Evolutionary conservation across 192 early-diverging fungal genomes (phyloP).

Genomic region (Backusella parvicylindrica): DNA sequence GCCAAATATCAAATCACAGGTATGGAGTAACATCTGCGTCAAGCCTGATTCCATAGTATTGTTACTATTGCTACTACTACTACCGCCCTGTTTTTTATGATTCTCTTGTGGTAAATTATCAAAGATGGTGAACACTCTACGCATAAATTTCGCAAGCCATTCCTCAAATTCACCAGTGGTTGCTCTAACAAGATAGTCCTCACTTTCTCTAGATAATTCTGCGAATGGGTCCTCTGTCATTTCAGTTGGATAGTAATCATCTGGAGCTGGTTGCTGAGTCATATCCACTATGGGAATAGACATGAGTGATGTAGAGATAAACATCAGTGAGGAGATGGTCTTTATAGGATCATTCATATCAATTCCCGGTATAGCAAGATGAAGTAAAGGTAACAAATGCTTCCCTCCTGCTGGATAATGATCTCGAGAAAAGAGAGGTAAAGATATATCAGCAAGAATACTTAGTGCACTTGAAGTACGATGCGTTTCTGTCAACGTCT

Average conservation of each 20-base stretch:
- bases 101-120: slow-evolving; percentile 73
- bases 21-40: slow-evolving; percentile 51
- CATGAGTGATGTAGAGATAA: slow-evolving; percentile 62
- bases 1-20: slow-evolving; percentile 63
- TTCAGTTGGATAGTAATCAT: slow-evolving; percentile 21
- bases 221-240: slow-evolving; percentile 32
- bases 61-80: neutral
- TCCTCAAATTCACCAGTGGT: slow-evolving; percentile 84
- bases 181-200: slow-evolving; percentile 63
- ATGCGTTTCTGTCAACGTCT: slow-evolving; percentile 84
- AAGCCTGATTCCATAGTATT: slow-evolving; percentile 43
- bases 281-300: slow-evolving; percentile 66
- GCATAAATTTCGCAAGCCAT: slow-evolving; percentile 82
- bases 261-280: slow-evolving; percentile 33
- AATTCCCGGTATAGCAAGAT: slow-evolving; percentile 83
- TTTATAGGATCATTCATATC: slow-evolving; percentile 92
- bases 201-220: slow-evolving; percentile 55
- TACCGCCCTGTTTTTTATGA: slow-evolving; percentile 38
- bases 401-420: slow-evolving; percentile 85
- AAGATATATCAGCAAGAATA: slow-evolving; percentile 62
- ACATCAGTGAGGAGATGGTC: slow-evolving; percentile 66
- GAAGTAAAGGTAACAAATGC: slow-evolving; percentile 74
- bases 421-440: slow-evolving; percentile 68
- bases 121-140: slow-evolving; percentile 73
- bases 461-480: slow-evolving; percentile 83